phyloP scores from a whole-genome alignment of 2,329 filamentous ascomycete genomes.

The Pseudogymnoascus sp. region DNA sequence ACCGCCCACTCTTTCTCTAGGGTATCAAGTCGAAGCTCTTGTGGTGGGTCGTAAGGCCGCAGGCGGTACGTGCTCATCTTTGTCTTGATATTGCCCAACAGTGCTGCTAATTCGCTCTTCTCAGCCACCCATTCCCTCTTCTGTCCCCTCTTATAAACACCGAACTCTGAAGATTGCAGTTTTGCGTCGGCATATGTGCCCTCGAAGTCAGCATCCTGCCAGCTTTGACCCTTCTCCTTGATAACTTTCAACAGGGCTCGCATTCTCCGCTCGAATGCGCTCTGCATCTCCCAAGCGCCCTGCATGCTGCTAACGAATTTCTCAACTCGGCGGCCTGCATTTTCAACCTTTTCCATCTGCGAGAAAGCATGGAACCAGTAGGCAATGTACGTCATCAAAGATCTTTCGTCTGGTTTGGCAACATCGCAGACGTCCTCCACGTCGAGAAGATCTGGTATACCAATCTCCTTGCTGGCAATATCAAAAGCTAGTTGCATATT shows the following conservation, averaged over 20 bases:
- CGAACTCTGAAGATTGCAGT: constrained; percentile 71
- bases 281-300: constrained; percentile 99
- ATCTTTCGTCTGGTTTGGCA: constrained; percentile 88
- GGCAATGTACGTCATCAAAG: constrained; percentile 98
- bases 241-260: constrained; percentile 70
- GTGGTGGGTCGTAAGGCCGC: constrained; percentile 81
- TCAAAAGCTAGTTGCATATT: constrained; percentile 99
- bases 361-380: constrained; percentile 99
- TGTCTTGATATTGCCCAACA: constrained; percentile 97
- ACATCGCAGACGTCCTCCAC: constrained; percentile 98
- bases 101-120: constrained; percentile 87
- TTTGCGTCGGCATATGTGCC: constrained; percentile 92
- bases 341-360: constrained; percentile 97
- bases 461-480: constrained; percentile 91
- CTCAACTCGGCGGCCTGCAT: constrained; percentile 89
- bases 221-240: constrained; percentile 61
- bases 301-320: constrained; percentile 99
- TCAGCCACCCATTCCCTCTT: constrained; percentile 97
- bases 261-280: constrained; percentile 88
- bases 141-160: constrained; percentile 79
- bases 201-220: constrained; percentile 75
- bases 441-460: constrained; percentile 89
- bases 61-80: constrained; percentile 93
- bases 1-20: constrained; percentile 75
- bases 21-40: constrained; percentile 71